Evolutionary conservation across 179 eudicot genomes (phyloP).

Genomic region (Amaranthus tricolor): DNA sequence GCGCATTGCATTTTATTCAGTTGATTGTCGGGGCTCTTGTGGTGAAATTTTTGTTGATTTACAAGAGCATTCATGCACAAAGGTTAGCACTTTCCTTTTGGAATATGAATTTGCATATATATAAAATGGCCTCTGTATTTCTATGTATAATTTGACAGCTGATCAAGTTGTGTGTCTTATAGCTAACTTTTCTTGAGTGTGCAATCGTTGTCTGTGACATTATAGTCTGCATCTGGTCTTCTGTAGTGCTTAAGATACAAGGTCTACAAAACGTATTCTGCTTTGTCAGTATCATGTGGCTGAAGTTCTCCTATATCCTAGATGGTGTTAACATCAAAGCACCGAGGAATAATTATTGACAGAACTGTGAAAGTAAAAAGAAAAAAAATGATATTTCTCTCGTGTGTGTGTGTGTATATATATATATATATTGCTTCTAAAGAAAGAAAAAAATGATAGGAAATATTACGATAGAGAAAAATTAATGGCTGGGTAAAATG

Average conservation of each 20-base stretch:
- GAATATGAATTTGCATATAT: neutral
- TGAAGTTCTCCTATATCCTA: neutral
- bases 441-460: too few relatives aligned
- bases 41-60: slow-evolving; percentile 96
- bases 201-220: neutral
- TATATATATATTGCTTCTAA: too few relatives aligned
- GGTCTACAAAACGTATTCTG: neutral
- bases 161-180: neutral
- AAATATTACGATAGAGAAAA: neutral
- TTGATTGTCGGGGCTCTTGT: slow-evolving; percentile 87
- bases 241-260: neutral
- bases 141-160: neutral
- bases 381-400: neutral
- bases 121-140: neutral
- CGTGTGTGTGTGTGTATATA: too few relatives aligned
- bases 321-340: neutral
- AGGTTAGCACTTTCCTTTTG: slow-evolving; percentile 36
- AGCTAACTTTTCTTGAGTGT: neutral
- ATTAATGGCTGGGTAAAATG: neutral
- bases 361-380: neutral
- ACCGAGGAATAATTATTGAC: neutral
- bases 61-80: slow-evolving; percentile 63
- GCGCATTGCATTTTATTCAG: slow-evolving; percentile 81
- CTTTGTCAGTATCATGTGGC: neutral
- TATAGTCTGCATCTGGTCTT: neutral